These are phyloP conservation scores for Cyberlindnera misumaiensis DNA, from an alignment of 805 yeast genomes.

Conservation along the genomic window DNA sequence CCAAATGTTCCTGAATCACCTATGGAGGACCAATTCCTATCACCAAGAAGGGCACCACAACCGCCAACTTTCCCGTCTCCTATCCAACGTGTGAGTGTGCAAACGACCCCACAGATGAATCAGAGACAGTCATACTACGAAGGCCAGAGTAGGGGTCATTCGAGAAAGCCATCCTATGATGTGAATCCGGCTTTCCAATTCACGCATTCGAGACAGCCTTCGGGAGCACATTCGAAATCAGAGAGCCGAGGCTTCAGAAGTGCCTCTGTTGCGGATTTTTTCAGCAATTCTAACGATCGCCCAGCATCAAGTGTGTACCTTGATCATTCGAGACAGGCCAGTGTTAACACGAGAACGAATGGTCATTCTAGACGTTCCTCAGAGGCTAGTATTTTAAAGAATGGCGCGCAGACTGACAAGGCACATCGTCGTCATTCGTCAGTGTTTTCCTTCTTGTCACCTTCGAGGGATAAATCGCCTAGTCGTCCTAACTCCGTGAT, in stretches of 20 bases:
- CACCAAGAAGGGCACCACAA: slow-evolving; percentile 70
- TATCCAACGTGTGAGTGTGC: slow-evolving; percentile 21
- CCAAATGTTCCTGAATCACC: slow-evolving; percentile 12
- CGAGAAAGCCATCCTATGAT: slow-evolving; percentile 26
- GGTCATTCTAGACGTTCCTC: slow-evolving; percentile 40
- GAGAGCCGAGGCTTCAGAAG: slow-evolving; percentile 16
- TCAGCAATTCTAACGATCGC: slow-evolving; percentile 24
- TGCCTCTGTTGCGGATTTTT: slow-evolving; percentile 26
- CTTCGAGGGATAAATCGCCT: slow-evolving; percentile 7
- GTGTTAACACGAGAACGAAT: slow-evolving; percentile 20
- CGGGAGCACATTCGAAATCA: slow-evolving; percentile 15
- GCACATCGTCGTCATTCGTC: slow-evolving; percentile 58
- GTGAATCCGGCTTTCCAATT: slow-evolving; percentile 11
- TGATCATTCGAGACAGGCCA: slow-evolving; percentile 31
- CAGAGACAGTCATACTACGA: slow-evolving; percentile 23
- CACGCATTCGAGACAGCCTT: slow-evolving; percentile 22
- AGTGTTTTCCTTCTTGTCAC: slow-evolving; percentile 41
- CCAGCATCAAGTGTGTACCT: slow-evolving; percentile 50
- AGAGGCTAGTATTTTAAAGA: slow-evolving; percentile 26
- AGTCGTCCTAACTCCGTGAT: slow-evolving; percentile 14
- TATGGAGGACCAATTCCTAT: slow-evolving; percentile 34
- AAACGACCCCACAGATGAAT: slow-evolving; percentile 15
- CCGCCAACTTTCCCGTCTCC: slow-evolving; percentile 52
- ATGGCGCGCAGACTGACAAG: slow-evolving; percentile 18
- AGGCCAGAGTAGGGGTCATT: slow-evolving; percentile 14